These are phyloP conservation scores for Fraxinus baroniana DNA, from an alignment of 305 asterid species.

Conservation along the genomic window DNA sequence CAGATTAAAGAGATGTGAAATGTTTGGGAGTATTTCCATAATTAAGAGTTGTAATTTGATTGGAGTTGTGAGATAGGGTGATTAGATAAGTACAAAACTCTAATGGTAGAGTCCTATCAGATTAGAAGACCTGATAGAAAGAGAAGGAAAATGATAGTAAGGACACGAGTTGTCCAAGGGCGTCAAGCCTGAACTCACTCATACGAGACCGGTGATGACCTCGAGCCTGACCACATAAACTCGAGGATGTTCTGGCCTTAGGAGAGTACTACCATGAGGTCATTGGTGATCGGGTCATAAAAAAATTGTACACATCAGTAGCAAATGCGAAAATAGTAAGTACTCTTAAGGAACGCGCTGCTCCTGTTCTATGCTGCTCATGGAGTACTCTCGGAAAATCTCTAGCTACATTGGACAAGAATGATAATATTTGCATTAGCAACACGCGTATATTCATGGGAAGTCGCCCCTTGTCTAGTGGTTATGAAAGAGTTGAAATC, in stretches of 20 bases:
- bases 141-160: neutral
- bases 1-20: neutral
- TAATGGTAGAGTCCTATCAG: neutral
- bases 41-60: neutral
- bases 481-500: neutral
- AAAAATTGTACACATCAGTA: neutral
- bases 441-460: constrained; percentile 22
- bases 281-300: neutral
- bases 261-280: neutral
- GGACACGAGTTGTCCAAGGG: neutral
- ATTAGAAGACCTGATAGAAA: neutral
- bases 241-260: neutral
- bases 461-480: neutral
- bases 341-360: constrained; percentile 45
- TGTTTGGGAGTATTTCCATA: neutral
- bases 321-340: neutral
- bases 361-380: constrained; percentile 71
- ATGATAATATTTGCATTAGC: constrained; percentile 54
- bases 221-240: neutral
- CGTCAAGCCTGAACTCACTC: neutral
- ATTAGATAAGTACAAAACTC: too few species aligned
- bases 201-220: neutral
- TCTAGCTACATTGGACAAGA: constrained; percentile 76
- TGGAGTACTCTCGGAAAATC: constrained; percentile 87
- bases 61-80: neutral